Conservation (phyloP, 768 basidiomycete genomes). For the Pisolithus marmoratus region DNA sequence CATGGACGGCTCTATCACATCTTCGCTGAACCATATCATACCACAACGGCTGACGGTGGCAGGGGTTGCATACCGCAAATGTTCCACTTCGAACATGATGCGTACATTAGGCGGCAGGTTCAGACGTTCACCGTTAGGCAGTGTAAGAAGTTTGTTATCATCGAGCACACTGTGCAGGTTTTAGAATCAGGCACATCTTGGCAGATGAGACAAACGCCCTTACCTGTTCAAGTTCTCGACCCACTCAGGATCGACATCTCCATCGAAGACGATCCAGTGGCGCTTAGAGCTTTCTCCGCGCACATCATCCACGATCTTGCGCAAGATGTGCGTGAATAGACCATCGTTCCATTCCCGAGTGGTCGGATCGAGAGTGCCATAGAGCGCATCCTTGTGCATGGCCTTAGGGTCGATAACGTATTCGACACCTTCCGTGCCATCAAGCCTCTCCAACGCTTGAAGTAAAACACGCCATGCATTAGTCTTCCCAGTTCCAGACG, state of each 20-base stretch:
- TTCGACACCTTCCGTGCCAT: slow-evolving; percentile 86
- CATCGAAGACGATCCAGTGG: slow-evolving; percentile 99
- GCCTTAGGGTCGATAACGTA: slow-evolving; percentile 99
- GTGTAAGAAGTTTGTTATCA: slow-evolving; percentile 94
- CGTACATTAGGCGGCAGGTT: slow-evolving; percentile 95
- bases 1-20: slow-evolving; percentile 88
- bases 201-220: slow-evolving; percentile 15
- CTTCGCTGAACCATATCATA: slow-evolving; percentile 99
- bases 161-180: slow-evolving; percentile 74
- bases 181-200: background rate
- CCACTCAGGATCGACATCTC: slow-evolving; percentile 99
- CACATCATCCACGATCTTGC: slow-evolving; percentile 98
- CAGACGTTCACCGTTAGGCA: slow-evolving; percentile 97
- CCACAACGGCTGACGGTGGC: slow-evolving; percentile 99
- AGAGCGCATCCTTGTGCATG: slow-evolving; percentile 96
- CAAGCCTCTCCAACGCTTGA: slow-evolving; percentile 82
- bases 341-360: slow-evolving; percentile 99
- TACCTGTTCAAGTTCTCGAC: slow-evolving; percentile 99
- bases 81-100: slow-evolving; percentile 99
- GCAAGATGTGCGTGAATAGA: slow-evolving; percentile 93
- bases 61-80: slow-evolving; percentile 92
- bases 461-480: slow-evolving; percentile 96
- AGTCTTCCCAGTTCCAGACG: slow-evolving; percentile 95
- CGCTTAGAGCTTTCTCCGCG: slow-evolving; percentile 94
- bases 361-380: slow-evolving; percentile 94